Conservation (phyloP, 2,329 filamentous ascomycete genomes). For the Myriangium duriaei region DNA sequence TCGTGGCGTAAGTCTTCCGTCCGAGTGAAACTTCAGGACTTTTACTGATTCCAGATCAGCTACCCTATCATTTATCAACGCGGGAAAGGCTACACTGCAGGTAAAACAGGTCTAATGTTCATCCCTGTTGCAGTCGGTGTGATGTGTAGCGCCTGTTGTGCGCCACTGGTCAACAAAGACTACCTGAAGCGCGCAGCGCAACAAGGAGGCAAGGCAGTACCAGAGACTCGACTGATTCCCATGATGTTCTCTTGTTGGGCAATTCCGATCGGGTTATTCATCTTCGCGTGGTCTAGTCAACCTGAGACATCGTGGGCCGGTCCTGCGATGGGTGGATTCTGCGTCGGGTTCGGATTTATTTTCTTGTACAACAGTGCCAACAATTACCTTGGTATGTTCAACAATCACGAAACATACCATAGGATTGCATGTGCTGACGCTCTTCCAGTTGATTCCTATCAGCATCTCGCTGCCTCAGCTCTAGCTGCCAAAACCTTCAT, state of each 20-base stretch:
- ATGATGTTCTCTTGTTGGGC: slow-evolving; percentile 48
- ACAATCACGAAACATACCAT: no score
- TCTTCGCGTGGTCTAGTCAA: slow-evolving; percentile 61
- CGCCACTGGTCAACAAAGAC: slow-evolving; percentile 65
- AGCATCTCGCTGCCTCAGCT: slow-evolving; percentile 55
- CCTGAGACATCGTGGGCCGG: slow-evolving; percentile 54
- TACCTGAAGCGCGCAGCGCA: slow-evolving; percentile 54
- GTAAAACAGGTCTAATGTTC: slow-evolving; percentile 73
- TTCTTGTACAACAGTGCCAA: slow-evolving; percentile 25
- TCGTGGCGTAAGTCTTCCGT: slow-evolving; percentile 51
- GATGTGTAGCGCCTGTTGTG: slow-evolving; percentile 31
- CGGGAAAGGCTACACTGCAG: slow-evolving; percentile 65
- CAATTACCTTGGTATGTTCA: no score
- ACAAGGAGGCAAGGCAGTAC: slow-evolving; percentile 60
- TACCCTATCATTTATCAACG: slow-evolving; percentile 60
- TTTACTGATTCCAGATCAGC: no score
- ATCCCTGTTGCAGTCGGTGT: slow-evolving; percentile 72
- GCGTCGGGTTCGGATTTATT: slow-evolving; percentile 23
- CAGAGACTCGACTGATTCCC: slow-evolving; percentile 65
- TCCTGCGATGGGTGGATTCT: slow-evolving; percentile 31
- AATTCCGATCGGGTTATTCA: slow-evolving; percentile 54
- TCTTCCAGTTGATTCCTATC: slow-evolving; percentile 55
- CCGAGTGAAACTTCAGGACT: no score
- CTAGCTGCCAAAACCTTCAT: slow-evolving; percentile 28
- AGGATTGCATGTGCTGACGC: no score